Evolutionary conservation across 2,329 filamentous ascomycete genomes (phyloP), one percentile per base, ranked within the genome.

Genomic region (Cryphonectria japonica): DNA sequence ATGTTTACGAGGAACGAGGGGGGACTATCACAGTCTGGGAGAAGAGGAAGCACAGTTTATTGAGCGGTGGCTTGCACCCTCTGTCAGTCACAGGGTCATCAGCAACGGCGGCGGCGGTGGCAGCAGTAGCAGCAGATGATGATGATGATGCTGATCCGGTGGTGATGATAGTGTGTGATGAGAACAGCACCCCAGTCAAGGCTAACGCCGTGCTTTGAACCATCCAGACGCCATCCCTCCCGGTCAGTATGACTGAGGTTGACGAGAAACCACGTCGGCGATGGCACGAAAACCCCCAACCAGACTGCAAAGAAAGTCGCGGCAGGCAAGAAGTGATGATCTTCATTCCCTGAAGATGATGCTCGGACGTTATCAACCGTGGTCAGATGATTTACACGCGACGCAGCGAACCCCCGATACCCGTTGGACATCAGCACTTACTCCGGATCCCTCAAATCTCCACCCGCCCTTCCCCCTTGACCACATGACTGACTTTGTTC

Each of bases 381-480:
- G 59, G 59, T 61, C 59, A 61, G 59, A 61, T 61, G 59, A 61
- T n/a, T n/a, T 39, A 39, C 59, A n/a, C 16, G 59, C 59, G 59
- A 61, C 59, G 59, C 59, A 39, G 59, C 32, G 16, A 61, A 22
- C 16, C 16, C 11, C 32, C 59, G 59, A 61, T 61, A 61, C 59
- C 59, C 59, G 59, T 39, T 32, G 6, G 22, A 22, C 59, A 61
- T 19, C 32, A 61, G 59, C 59, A 39, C 32, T 39, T 50, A 50
- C 22, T 61, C 59, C 34, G 59, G 59, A 22, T 39, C 59, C 59
- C 34, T 22, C 26, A 29, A 29, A 59, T 59, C 54, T 59, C 54
- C 54, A 59, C 54, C 54, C 52, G 50, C 26, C 22, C n/a, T 19
- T 16, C 2, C 26, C 54, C 54, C 54, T 29, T 16, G 54, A 59